phyloP scores from a whole-genome alignment of 108 stramenopile species.

The Discostella stelligeroides region DNA sequence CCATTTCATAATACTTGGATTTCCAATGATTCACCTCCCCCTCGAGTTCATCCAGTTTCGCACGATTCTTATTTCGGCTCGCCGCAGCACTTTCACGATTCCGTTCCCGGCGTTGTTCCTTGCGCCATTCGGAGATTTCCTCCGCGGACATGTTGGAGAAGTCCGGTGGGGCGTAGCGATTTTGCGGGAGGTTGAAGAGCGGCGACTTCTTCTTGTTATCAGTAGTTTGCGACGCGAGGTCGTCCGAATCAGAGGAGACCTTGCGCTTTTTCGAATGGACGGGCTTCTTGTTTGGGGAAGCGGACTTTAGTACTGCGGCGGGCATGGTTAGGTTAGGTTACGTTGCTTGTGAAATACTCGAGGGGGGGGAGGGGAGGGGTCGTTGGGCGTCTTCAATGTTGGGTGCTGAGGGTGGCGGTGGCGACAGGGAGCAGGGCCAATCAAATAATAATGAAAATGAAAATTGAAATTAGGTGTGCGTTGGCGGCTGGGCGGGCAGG shows the following conservation, averaged over 20 bases:
- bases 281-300: neutral
- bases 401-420: neutral
- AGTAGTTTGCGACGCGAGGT: neutral
- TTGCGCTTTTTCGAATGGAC: conserved; percentile 34
- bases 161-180: conserved; percentile 34
- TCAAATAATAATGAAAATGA: conserved; percentile 1
- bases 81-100: conserved; percentile 78
- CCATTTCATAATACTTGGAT: conserved; percentile 50
- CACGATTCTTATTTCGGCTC: conserved; percentile 62
- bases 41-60: conserved; percentile 68
- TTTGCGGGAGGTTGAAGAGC: conserved; percentile 35
- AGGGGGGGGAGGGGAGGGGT: conserved; percentile 2
- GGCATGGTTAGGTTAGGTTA: neutral
- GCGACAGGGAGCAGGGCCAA: too few species aligned
- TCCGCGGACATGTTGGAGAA: conserved; percentile 57
- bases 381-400: neutral
- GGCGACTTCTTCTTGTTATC: conserved; percentile 31
- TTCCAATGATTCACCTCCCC: conserved; percentile 54
- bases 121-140: conserved; percentile 72
- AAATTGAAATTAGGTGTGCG: too few species aligned
- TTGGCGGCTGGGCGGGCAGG: too few species aligned
- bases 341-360: neutral
- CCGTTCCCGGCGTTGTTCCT: conserved; percentile 79
- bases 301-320: conserved; percentile 4
- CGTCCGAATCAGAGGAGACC: neutral